These are phyloP conservation scores for Fusarium nurragi DNA, from an alignment of 2,329 filamentous ascomycete genomes.

Conservation along the genomic window DNA sequence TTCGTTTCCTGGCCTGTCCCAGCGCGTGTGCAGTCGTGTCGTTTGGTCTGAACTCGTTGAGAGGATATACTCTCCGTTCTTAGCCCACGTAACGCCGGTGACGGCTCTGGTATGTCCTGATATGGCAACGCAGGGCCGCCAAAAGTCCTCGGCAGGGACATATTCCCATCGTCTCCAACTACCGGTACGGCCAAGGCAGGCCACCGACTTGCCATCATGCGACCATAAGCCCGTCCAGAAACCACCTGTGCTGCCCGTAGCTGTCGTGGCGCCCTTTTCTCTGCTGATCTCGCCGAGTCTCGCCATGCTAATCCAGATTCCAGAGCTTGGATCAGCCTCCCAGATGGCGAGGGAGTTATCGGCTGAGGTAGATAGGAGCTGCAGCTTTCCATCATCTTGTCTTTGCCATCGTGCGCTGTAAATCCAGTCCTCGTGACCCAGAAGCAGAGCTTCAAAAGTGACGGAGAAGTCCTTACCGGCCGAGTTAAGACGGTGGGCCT, in stretches of 20 bases:
- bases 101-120: constrained; percentile 86
- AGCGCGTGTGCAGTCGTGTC: constrained; percentile 84
- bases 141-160: constrained; percentile 68
- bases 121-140: constrained; percentile 80
- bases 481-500: constrained; percentile 79
- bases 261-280: constrained; percentile 95
- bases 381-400: constrained; percentile 62
- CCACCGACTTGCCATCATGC: constrained; percentile 76
- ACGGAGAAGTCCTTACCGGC: constrained; percentile 74
- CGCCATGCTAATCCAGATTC: constrained; percentile 89
- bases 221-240: constrained; percentile 98
- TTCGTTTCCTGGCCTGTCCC: constrained; percentile 61
- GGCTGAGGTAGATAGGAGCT: constrained; percentile 88
- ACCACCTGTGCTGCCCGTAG: constrained; percentile 93
- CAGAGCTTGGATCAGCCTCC: constrained; percentile 84
- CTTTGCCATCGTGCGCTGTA: constrained; percentile 84
- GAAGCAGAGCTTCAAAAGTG: constrained; percentile 90
- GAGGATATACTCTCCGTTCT: constrained; percentile 82
- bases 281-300: constrained; percentile 92
- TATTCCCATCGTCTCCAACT: constrained; percentile 91
- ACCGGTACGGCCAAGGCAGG: constrained; percentile 87
- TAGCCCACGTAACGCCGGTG: constrained; percentile 85
- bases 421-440: constrained; percentile 98
- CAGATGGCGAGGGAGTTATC: constrained; percentile 96
- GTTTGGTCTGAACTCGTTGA: constrained; percentile 94